Conservation (phyloP, 768 basidiomycete species). For the Leccinum incarnatum region DNA sequence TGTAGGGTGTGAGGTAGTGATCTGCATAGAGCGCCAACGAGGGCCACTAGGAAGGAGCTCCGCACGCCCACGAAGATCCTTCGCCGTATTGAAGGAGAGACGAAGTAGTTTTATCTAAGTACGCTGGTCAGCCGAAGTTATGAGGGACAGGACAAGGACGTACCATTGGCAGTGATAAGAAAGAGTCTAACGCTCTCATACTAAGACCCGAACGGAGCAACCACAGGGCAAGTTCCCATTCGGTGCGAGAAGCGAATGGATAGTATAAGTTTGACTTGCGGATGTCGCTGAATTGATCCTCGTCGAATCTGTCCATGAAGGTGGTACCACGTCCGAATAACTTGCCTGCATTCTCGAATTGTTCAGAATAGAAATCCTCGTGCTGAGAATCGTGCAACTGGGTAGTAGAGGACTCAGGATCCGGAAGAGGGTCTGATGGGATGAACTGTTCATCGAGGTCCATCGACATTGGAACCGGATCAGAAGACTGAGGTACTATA, state of each 20-base stretch:
- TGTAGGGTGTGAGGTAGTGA: no score
- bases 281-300: background rate
- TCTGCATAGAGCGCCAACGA: no score
- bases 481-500: no score
- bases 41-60: no score
- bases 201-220: background rate
- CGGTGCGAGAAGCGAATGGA: background rate
- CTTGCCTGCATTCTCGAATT: background rate
- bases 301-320: background rate
- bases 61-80: no score
- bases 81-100: background rate
- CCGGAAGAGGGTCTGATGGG: no score
- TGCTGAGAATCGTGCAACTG: no score
- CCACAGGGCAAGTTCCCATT: no score
- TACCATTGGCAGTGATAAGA: background rate
- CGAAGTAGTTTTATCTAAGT: background rate
- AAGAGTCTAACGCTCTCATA: background rate
- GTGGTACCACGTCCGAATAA: background rate
- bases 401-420: background rate
- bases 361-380: background rate
- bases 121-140: background rate
- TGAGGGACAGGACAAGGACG: background rate
- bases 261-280: background rate
- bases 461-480: no score
- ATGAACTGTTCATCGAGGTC: no score